Evolutionary conservation across 768 basidiomycete species (phyloP).

Genomic region (Tricholoma sp.): DNA sequence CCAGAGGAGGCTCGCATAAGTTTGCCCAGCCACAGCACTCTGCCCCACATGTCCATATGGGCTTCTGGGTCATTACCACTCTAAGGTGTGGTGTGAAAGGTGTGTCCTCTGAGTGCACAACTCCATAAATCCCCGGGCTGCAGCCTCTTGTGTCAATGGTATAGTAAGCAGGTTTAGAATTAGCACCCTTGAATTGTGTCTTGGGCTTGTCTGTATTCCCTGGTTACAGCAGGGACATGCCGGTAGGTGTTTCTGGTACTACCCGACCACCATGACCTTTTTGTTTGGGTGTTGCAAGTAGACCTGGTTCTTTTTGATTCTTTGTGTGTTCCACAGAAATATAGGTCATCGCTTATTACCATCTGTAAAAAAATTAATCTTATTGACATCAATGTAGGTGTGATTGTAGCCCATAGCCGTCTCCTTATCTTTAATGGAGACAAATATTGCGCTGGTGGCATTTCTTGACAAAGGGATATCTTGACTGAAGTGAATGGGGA

Average conservation of each 20-base stretch:
- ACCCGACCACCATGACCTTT: not conserved
- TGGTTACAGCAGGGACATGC: not conserved
- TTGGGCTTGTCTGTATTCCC: not conserved
- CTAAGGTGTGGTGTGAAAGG: not conserved
- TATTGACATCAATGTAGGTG: not conserved
- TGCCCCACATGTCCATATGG: not conserved
- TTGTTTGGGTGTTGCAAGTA: not conserved
- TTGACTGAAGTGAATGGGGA: not conserved
- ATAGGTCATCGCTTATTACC: not conserved
- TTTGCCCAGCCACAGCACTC: no score
- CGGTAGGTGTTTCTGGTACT: not conserved
- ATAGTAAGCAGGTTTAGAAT: not conserved
- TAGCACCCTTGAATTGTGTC: not conserved
- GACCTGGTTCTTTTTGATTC: not conserved
- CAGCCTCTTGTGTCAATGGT: not conserved
- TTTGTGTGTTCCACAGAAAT: not conserved
- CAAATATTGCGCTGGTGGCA: not conserved
- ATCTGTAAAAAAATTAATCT: not conserved
- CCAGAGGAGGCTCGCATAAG: no score
- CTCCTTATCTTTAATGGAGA: not conserved
- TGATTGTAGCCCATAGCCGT: not conserved
- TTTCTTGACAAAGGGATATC: not conserved
- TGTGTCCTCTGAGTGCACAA: not conserved
- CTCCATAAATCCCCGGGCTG: not conserved
- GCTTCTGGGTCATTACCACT: not conserved